These are phyloP conservation scores for Fusarium albosuccineum DNA, from an alignment of 2,329 filamentous ascomycete genomes.

Conservation along the genomic window DNA sequence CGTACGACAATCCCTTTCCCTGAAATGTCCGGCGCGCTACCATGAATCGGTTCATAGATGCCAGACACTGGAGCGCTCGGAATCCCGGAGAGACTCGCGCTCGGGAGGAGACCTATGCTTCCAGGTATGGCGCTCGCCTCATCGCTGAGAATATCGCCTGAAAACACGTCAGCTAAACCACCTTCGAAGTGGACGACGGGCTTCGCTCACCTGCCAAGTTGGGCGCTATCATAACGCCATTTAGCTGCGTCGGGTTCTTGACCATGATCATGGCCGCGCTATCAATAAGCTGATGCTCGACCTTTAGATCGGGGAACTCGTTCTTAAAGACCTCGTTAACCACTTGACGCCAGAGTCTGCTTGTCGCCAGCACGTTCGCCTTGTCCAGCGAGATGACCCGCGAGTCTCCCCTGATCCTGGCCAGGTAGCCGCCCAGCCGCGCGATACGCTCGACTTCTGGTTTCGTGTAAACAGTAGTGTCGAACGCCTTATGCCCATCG, in stretches of 20 bases:
- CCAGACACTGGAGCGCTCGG: slow-evolving; percentile 32
- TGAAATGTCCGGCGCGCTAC: slow-evolving; percentile 35
- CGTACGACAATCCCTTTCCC: slow-evolving; percentile 34
- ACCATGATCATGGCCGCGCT: slow-evolving; percentile 95
- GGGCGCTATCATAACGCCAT: slow-evolving; percentile 89
- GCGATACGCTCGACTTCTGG: slow-evolving; percentile 88
- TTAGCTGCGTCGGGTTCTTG: slow-evolving; percentile 86
- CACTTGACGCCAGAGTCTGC: slow-evolving; percentile 85
- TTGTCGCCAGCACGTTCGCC: slow-evolving; percentile 92
- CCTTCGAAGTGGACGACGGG: slow-evolving; percentile 29
- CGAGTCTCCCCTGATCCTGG: slow-evolving; percentile 77
- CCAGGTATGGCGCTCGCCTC: slow-evolving; percentile 37
- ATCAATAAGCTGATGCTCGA: slow-evolving; percentile 91
- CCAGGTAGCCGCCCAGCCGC: slow-evolving; percentile 82
- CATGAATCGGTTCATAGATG: slow-evolving; percentile 43
- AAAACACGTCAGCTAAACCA: slow-evolving; percentile 32
- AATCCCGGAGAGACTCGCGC: slow-evolving; percentile 43
- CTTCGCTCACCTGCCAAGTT: slow-evolving; percentile 62
- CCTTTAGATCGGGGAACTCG: slow-evolving; percentile 87
- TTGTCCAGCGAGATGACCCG: slow-evolving; percentile 87
- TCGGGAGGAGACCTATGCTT: slow-evolving; percentile 42
- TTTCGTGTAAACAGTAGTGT: slow-evolving; percentile 87
- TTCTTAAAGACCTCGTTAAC: slow-evolving; percentile 84
- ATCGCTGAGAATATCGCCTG: slow-evolving; percentile 39
- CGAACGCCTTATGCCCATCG: slow-evolving; percentile 78